These are phyloP conservation scores for Ophidiomyces ophidiicola DNA, from an alignment of 2,329 filamentous ascomycete genomes.

Conservation along the genomic window DNA sequence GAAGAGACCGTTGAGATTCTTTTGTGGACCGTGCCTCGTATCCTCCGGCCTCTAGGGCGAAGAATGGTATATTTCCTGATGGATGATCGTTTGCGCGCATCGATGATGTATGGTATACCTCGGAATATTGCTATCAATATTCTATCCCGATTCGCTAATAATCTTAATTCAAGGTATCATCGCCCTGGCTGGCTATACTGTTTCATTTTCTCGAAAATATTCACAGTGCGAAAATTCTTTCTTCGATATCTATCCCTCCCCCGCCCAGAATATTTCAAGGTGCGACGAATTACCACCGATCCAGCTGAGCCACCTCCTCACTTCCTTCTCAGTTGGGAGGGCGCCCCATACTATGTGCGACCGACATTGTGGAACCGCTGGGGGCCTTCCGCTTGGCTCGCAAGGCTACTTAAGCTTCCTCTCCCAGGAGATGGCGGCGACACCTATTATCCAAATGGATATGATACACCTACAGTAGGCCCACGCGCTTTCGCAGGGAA, in stretches of 20 bases:
- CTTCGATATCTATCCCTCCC: conserved; percentile 51
- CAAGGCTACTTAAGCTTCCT: conserved; percentile 34
- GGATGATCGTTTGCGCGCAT: conserved; percentile 50
- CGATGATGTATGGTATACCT: conserved; percentile 46
- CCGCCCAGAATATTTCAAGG: conserved; percentile 35
- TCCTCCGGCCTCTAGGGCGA: conserved; percentile 36
- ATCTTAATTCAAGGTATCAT: conserved; percentile 27
- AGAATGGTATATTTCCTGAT: conserved; percentile 48
- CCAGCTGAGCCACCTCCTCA: conserved; percentile 46
- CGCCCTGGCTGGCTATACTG: conserved; percentile 26
- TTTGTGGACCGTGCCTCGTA: conserved; percentile 42
- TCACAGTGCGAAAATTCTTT: conserved; percentile 43
- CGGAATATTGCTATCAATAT: neutral
- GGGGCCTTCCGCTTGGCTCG: conserved; percentile 45
- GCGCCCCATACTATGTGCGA: conserved; percentile 53
- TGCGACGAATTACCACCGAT: conserved; percentile 30
- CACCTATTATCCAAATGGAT: conserved; percentile 40
- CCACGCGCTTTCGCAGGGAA: conserved; percentile 44
- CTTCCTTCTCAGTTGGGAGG: conserved; percentile 42
- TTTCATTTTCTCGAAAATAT: conserved; percentile 34
- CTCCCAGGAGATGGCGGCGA: conserved; percentile 38
- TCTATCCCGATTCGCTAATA: neutral
- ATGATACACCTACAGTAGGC: conserved; percentile 46
- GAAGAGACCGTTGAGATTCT: conserved; percentile 50
- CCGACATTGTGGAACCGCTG: conserved; percentile 50